Evolutionary conservation across 1,284 basidiomycete genomes (phyloP).

Genomic region (Microbotryum scabiosae): DNA sequence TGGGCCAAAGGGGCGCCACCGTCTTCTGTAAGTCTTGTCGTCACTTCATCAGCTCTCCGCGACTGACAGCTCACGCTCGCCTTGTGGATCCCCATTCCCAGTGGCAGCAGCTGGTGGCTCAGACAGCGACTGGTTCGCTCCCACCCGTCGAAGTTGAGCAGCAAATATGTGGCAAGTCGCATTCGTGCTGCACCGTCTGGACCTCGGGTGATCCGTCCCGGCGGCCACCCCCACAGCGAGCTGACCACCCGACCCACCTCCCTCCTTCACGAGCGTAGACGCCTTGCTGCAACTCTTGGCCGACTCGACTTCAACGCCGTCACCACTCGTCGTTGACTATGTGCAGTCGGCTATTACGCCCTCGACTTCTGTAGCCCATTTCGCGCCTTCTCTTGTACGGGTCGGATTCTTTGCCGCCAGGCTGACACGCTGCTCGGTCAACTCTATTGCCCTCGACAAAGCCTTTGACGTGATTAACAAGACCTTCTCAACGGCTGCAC

Average conservation of each 20-base stretch:
- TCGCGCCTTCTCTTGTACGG: neutral
- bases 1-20: neutral
- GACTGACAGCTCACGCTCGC: neutral
- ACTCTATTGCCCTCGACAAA: neutral
- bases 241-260: too few relatives aligned
- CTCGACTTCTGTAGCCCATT: neutral
- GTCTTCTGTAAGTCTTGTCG: neutral
- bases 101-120: neutral
- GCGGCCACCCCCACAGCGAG: too few relatives aligned
- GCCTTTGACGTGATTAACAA: conserved; percentile 7
- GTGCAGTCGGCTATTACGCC: neutral
- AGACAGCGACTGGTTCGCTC: neutral
- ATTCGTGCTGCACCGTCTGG: too few relatives aligned
- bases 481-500: neutral
- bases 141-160: neutral
- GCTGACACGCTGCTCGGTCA: neutral
- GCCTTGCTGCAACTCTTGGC: too few relatives aligned
- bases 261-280: too few relatives aligned
- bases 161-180: neutral
- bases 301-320: neutral
- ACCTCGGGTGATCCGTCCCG: too few relatives aligned
- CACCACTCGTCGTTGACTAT: neutral
- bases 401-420: conserved; percentile 2
- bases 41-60: neutral
- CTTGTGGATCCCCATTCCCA: neutral